phyloP scores from a whole-genome alignment of 1,139 yeast species.

The Zygosaccharomyces sapae region DNA sequence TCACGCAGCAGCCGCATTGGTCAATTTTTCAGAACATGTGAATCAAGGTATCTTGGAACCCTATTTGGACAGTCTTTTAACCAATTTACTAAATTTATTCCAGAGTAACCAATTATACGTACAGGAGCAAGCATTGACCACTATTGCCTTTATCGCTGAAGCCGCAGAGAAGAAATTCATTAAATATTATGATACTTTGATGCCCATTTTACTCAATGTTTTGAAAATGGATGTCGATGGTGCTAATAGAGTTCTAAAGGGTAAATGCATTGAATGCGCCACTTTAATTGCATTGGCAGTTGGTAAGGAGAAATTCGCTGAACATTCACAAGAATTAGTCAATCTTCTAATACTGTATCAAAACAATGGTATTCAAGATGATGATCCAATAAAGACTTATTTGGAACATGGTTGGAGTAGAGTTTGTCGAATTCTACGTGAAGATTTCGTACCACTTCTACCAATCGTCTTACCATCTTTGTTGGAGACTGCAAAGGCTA shows the following conservation, averaged over 20 bases:
- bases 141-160: slow-evolving; percentile 96
- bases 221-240: slow-evolving; percentile 74
- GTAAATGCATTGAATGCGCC: slow-evolving; percentile 93
- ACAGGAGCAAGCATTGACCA: slow-evolving; percentile 94
- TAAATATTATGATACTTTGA: slow-evolving; percentile 89
- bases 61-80: slow-evolving; percentile 73
- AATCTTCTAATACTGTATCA: slow-evolving; percentile 73
- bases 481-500: slow-evolving; percentile 76
- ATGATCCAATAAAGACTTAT: slow-evolving; percentile 83
- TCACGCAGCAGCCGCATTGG: slow-evolving; percentile 99
- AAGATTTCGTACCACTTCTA: slow-evolving; percentile 80
- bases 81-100: slow-evolving; percentile 66
- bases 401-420: slow-evolving; percentile 97
- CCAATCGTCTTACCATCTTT: slow-evolving; percentile 89
- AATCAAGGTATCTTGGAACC: slow-evolving; percentile 84
- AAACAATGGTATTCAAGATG: slow-evolving; percentile 49
- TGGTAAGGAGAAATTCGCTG: slow-evolving; percentile 81
- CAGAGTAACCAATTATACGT: slow-evolving; percentile 88
- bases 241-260: slow-evolving; percentile 76
- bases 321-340: slow-evolving; percentile 71
- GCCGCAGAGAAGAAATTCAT: slow-evolving; percentile 89
- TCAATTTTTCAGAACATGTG: slow-evolving; percentile 91
- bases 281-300: slow-evolving; percentile 95
- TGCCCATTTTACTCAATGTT: slow-evolving; percentile 83
- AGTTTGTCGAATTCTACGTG: slow-evolving; percentile 78